These are phyloP conservation scores for Trichophyton equinum DNA, from an alignment of 2,329 filamentous ascomycete genomes.

Conservation along the genomic window DNA sequence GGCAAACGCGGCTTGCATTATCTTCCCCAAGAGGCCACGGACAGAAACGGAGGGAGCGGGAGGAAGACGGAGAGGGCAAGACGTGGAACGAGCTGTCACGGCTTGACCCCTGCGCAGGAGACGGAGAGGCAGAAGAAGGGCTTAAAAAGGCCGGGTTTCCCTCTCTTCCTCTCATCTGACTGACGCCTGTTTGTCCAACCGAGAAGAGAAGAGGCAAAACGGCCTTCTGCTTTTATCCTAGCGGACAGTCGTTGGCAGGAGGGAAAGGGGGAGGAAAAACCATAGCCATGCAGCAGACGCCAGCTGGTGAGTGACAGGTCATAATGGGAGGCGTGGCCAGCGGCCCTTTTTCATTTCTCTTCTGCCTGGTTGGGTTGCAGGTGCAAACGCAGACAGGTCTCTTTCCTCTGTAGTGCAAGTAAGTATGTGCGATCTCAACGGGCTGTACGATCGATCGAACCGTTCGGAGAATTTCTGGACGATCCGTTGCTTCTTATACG, in stretches of 20 bases:
- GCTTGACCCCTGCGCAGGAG: neutral
- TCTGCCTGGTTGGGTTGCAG: no score
- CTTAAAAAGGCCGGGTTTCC: neutral
- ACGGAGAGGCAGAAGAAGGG: neutral
- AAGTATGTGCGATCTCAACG: neutral
- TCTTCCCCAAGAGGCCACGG: neutral
- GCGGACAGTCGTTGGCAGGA: neutral
- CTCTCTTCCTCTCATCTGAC: neutral
- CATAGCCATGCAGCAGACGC: neutral
- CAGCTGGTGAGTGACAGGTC: neutral
- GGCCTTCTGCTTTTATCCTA: neutral
- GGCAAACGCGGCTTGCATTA: neutral
- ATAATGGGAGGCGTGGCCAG: neutral
- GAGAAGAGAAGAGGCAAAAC: neutral
- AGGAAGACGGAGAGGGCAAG: neutral
- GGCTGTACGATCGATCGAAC: neutral
- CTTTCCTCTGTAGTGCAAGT: neutral
- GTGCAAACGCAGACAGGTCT: no score
- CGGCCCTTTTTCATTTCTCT: neutral
- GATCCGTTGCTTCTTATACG: constrained; percentile 1
- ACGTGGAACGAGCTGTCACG: neutral
- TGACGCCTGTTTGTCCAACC: neutral
- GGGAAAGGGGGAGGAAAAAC: neutral
- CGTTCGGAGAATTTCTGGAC: neutral
- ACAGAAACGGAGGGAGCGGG: neutral